Percentiles rank a stretch among this genome's conserved stretches.
These are phyloP conservation scores for Immersiporthe knoxdaviesiana DNA, from an alignment of 2,329 filamentous ascomycete species.

Conservation along the genomic window DNA sequence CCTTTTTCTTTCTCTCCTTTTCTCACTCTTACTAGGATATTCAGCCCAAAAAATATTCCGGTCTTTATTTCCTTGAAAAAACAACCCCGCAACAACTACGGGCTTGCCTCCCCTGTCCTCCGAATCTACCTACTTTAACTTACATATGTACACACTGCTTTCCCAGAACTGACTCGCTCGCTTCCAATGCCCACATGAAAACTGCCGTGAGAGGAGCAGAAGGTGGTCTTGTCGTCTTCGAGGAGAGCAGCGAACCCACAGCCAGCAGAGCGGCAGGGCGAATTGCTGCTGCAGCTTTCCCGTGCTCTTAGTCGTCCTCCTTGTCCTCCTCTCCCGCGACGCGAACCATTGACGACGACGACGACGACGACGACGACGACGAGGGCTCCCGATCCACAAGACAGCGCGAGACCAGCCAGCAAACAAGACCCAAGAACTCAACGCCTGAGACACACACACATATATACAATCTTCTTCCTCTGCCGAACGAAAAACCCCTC, in stretches of 20 bases:
- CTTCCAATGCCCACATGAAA: conserved; percentile 5
- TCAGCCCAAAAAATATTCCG: too few species aligned
- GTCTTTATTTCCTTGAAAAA: not conserved
- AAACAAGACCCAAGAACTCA: not conserved
- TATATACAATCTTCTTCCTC: not conserved
- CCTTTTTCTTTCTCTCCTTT: not conserved
- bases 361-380: conserved; percentile 21
- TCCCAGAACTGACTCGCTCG: conserved; percentile 1
- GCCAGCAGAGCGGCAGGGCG: not conserved
- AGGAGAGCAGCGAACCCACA: not conserved
- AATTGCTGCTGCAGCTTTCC: not conserved
- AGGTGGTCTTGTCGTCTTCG: conserved; percentile 8
- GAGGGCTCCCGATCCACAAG: not conserved
- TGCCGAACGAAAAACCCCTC: not conserved
- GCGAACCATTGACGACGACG: conserved; percentile 16
- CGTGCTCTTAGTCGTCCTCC: not conserved
- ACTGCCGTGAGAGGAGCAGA: not conserved
- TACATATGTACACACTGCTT: not conserved
- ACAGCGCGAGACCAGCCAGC: not conserved
- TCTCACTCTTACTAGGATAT: not conserved
- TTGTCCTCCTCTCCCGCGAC: not conserved
- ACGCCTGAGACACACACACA: not conserved
- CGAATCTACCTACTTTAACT: not conserved
- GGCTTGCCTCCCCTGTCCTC: not conserved
- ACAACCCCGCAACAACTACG: not conserved